Conservation (phyloP, 2,329 filamentous ascomycete genomes). For the Epichloe gansuensis region DNA sequence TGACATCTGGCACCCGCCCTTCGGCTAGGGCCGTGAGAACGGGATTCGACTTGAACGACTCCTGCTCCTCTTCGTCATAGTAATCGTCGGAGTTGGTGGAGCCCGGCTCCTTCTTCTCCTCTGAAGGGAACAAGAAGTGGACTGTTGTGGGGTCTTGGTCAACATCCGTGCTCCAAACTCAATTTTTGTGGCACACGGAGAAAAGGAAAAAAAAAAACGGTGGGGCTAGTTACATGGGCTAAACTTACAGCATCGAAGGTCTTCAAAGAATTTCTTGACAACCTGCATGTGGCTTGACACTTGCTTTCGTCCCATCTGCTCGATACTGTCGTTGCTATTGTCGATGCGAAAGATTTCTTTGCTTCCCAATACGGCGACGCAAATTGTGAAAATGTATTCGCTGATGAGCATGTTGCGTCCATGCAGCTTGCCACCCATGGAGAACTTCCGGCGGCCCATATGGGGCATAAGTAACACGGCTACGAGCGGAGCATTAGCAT, state of each 20-base stretch:
- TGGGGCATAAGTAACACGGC: conserved; percentile 53
- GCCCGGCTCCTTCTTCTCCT: conserved; percentile 42
- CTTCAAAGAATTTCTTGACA: conserved; percentile 52
- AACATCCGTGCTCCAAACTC: neutral
- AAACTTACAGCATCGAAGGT: conserved; percentile 49
- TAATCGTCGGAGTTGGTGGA: conserved; percentile 50
- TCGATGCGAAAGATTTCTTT: conserved; percentile 32
- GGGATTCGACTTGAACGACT: conserved; percentile 52
- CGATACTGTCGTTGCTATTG: conserved; percentile 31
- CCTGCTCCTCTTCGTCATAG: conserved; percentile 30
- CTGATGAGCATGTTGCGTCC: conserved; percentile 60
- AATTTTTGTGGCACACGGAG: neutral
- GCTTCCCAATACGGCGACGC: conserved; percentile 26
- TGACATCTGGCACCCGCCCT: conserved; percentile 42
- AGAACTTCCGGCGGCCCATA: conserved; percentile 56
- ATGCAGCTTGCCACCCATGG: conserved; percentile 49
- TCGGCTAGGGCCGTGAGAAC: conserved; percentile 50
- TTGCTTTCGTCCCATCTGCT: conserved; percentile 46
- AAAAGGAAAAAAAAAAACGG: neutral
- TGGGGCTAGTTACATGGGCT: neutral
- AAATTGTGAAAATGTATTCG: conserved; percentile 46
- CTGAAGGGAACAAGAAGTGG: conserved; percentile 47
- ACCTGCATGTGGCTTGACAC: conserved; percentile 63
- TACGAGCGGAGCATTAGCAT: conserved; percentile 11
- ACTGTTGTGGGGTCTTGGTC: conserved; percentile 23